Conservation (phyloP, 768 basidiomycete species). For the Boletus fagicola region DNA sequence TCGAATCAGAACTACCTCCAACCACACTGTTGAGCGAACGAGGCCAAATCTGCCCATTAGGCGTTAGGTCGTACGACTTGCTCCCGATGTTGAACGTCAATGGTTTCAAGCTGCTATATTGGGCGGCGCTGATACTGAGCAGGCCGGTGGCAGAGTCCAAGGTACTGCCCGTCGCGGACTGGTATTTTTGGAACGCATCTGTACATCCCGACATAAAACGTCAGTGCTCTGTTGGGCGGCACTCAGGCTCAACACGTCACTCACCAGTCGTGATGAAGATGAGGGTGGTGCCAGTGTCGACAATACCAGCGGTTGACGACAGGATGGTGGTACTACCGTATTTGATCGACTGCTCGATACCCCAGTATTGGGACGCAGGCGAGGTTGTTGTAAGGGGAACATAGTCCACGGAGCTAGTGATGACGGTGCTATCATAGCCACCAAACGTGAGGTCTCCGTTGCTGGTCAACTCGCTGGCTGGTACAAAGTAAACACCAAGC, state of each 20-base stretch:
- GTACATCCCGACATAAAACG: background rate
- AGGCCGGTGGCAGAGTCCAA: slow-evolving; percentile 25
- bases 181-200: slow-evolving; percentile 26
- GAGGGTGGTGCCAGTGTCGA: slow-evolving; percentile 27
- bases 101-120: slow-evolving; percentile 22
- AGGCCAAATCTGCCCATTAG: slow-evolving; percentile 38
- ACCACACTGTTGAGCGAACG: slow-evolving; percentile 31
- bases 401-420: slow-evolving; percentile 17
- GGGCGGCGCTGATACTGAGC: slow-evolving; percentile 20
- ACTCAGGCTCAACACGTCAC: background rate
- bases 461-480: slow-evolving; percentile 13
- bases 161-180: slow-evolving; percentile 24
- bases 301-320: slow-evolving; percentile 17
- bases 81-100: slow-evolving; percentile 28
- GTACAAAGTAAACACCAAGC: slow-evolving; percentile 34
- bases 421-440: slow-evolving; percentile 13
- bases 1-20: slow-evolving; percentile 22
- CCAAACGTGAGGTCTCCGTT: slow-evolving; percentile 30
- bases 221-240: background rate
- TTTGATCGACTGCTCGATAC: slow-evolving; percentile 12
- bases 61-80: slow-evolving; percentile 6
- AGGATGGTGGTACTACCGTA: background rate
- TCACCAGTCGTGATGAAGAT: slow-evolving; percentile 29
- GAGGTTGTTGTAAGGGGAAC: slow-evolving; percentile 21
- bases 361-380: slow-evolving; percentile 27